Base-by-base conservation (phyloP, 108 stramenopile species). In the Aurantiochytrium sp. region DNA sequence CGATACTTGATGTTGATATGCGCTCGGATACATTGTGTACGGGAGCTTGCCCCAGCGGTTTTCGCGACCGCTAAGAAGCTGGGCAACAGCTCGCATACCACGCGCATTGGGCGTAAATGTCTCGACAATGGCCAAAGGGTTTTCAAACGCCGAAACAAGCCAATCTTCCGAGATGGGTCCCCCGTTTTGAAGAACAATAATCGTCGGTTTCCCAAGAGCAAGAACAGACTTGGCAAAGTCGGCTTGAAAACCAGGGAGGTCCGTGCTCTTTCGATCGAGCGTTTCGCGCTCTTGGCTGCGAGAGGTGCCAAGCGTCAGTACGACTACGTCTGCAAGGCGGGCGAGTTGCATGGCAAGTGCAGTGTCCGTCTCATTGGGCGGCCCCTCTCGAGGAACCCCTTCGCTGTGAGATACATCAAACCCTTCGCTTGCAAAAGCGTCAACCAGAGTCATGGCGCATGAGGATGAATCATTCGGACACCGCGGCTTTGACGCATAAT, bases 41-140 rank as follows among this genome's bases (percentile, higher is more conserved):
- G 76, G 76, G 3, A 83, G 76, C 51, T 83, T 83, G 76, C 76
- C 76, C 51, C 76, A 47, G 19, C 25, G 76, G 51, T 83, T 83
- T 12, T 47, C 76, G 5, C 6, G 16, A 8, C 76, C 76, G 18
- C 18, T 6, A 12, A 83, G 45, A 12, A 83, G 49, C 45, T 83
- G 49, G 10, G 4, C 51, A 12, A 83, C 76, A 53, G 76, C 76
- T 6, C n/a, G 51, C 45, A 53, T 53, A 1, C 76, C 76, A 6
- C 45, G n/a, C 25, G 51, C 45, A 23, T 53, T 53, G 12, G 76
- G 76, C n/a, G 45, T 25, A 23, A 83, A 83, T 12, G 76, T 4
- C 28, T 83, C 76, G 25, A 83, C 51, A 6, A 83, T 18, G 1
- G 49, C 51, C 64, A 69, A 18, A 18, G 64, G 64, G 25, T 28